These are phyloP conservation scores for Heterotrichella gracilis DNA, from an alignment of 352 stramenopile species.

Conservation along the genomic window DNA sequence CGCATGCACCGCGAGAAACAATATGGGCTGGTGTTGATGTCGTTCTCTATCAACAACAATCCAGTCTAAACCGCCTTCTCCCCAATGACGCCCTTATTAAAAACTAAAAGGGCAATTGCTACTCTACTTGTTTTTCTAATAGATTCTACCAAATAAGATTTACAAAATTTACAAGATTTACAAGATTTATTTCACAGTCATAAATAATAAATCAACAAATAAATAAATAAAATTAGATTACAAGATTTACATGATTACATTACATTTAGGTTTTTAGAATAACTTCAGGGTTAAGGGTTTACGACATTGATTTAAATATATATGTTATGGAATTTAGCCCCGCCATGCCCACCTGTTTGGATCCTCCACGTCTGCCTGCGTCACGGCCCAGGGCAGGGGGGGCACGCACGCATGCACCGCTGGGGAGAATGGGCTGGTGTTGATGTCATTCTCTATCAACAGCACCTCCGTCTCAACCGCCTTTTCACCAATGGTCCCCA, in stretches of 20 bases:
- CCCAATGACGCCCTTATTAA: conserved; percentile 58
- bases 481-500: conserved; percentile 74
- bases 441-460: conserved; percentile 79
- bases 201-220: too few relatives aligned
- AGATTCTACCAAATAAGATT: conserved; percentile 14
- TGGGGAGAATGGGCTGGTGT: conserved; percentile 41
- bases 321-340: background rate
- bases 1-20: conserved; percentile 43
- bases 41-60: conserved; percentile 74
- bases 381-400: conserved; percentile 64
- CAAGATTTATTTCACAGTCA: too few relatives aligned
- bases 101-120: conserved; percentile 73
- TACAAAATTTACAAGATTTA: too few relatives aligned
- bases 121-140: too few relatives aligned
- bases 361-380: conserved; percentile 37
- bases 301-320: background rate
- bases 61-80: conserved; percentile 76
- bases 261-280: background rate
- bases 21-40: conserved; percentile 63
- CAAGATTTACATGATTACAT: too few relatives aligned
- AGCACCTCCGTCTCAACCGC: conserved; percentile 76
- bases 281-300: background rate
- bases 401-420: conserved; percentile 57
- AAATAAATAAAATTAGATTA: too few relatives aligned
- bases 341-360: too few relatives aligned